These are phyloP conservation scores for Coleophoma cylindrospora DNA, from an alignment of 2,329 filamentous ascomycete species.

Conservation along the genomic window DNA sequence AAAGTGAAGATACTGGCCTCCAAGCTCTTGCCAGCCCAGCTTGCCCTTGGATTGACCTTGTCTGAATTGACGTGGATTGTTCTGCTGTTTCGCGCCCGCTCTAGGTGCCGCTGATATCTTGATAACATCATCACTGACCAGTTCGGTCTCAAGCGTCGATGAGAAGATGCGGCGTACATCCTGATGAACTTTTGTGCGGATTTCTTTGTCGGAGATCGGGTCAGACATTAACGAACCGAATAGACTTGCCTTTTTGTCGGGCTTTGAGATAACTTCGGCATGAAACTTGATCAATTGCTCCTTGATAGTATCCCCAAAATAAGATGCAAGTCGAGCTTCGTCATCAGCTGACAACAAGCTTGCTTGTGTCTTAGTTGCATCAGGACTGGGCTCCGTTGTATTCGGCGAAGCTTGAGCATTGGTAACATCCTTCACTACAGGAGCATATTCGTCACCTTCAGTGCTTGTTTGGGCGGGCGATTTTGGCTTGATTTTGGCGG, in stretches of 20 bases:
- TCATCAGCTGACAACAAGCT: constrained; percentile 38
- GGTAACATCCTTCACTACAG: background rate
- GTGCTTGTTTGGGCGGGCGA: background rate
- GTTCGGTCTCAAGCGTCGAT: constrained; percentile 56
- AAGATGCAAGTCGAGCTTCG: constrained; percentile 32
- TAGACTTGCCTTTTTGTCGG: constrained; percentile 48
- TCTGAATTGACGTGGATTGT: constrained; percentile 5
- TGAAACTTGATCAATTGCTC: constrained; percentile 50
- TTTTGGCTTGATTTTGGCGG: background rate
- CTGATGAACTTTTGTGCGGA: constrained; percentile 56
- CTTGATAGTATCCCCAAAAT: constrained; percentile 46
- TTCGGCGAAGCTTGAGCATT: background rate
- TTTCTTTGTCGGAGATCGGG: constrained; percentile 53
- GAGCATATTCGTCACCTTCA: background rate
- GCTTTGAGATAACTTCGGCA: constrained; percentile 44
- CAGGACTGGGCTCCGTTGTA: background rate
- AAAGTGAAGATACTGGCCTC: constrained; percentile 69
- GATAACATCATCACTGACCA: constrained; percentile 52
- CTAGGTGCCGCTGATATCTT: constrained; percentile 45
- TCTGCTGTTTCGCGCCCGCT: constrained; percentile 13
- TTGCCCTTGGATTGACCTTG: constrained; percentile 28
- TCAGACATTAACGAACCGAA: constrained; percentile 48
- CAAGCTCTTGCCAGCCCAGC: constrained; percentile 58
- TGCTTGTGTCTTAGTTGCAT: constrained; percentile 5
- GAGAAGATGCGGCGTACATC: constrained; percentile 57